These are phyloP conservation scores for Venturia oleaginea DNA, from an alignment of 2,329 filamentous ascomycete genomes.

Conservation along the genomic window DNA sequence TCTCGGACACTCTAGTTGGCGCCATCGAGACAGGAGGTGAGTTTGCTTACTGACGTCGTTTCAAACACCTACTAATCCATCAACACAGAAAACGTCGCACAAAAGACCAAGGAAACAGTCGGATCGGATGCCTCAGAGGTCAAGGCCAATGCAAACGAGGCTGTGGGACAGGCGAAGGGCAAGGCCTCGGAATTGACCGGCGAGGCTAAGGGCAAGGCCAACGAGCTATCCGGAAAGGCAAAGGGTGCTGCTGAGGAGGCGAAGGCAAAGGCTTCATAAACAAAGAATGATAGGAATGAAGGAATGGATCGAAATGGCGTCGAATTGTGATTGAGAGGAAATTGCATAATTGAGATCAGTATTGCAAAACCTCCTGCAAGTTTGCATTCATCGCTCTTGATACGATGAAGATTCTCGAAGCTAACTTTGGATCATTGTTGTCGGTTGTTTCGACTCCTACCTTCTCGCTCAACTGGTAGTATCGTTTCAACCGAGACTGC, in stretches of 20 bases:
- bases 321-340: background rate
- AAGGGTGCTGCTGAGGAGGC: slow-evolving; percentile 16
- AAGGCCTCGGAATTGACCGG: slow-evolving; percentile 32
- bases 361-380: background rate
- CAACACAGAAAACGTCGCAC: slow-evolving; percentile 1
- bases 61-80: background rate
- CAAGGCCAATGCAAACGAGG: slow-evolving; percentile 29
- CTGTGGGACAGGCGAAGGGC: slow-evolving; percentile 36
- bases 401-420: too few species aligned
- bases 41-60: too few species aligned
- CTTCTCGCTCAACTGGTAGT: too few species aligned
- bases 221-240: slow-evolving; percentile 21
- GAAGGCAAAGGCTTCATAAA: slow-evolving; percentile 16
- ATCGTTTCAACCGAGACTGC: too few species aligned
- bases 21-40: slow-evolving; percentile 55
- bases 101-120: slow-evolving; percentile 5
- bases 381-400: too few species aligned
- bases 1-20: slow-evolving; percentile 48
- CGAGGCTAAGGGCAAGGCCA: slow-evolving; percentile 32
- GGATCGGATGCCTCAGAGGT: slow-evolving; percentile 24
- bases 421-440: too few species aligned
- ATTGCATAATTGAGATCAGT: background rate
- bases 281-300: background rate
- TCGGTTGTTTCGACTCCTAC: too few species aligned
- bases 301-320: background rate